Evolutionary conservation across 208 protist genomes (phyloP).

Genomic region (Leishmania arabica): DNA sequence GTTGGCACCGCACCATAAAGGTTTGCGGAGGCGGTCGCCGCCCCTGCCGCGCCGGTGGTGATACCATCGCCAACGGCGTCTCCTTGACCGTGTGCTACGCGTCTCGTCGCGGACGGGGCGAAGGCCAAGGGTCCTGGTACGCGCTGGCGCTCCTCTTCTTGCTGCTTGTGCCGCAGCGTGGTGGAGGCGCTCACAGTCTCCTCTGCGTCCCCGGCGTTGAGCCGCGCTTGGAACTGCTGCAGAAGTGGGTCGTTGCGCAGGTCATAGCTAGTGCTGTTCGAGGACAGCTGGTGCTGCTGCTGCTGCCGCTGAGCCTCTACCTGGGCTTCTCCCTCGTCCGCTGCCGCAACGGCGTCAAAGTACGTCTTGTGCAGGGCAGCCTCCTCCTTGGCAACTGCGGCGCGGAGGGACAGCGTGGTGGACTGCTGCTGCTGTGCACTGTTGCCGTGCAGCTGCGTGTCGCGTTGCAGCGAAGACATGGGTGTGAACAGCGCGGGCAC

Average conservation of each 20-base stretch:
- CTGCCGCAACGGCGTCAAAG: conserved; percentile 24
- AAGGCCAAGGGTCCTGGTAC: conserved; percentile 23
- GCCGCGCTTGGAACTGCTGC: conserved; percentile 13
- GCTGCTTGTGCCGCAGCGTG: conserved; percentile 16
- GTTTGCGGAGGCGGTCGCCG: neutral
- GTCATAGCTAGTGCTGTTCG: neutral
- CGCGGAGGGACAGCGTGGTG: conserved; percentile 7
- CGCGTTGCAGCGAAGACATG: neutral
- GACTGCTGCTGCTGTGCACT: neutral
- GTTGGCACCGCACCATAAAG: conserved; percentile 15
- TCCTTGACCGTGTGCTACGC: neutral
- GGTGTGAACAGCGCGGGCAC: conserved; percentile 5
- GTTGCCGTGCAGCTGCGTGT: conserved; percentile 1
- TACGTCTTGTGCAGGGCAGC: conserved; percentile 31
- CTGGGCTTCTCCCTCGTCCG: neutral
- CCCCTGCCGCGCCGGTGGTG: neutral
- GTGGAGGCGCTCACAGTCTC: conserved; percentile 13
- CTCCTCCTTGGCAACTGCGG: conserved; percentile 28
- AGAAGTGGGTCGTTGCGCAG: conserved; percentile 15
- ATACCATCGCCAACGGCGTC: neutral
- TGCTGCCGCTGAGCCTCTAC: neutral
- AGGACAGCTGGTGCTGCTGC: neutral
- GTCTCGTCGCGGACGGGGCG: conserved; percentile 24
- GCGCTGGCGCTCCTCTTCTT: conserved; percentile 13
- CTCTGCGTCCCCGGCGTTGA: neutral